Percentiles rank a stretch among this genome's conserved stretches.
phyloP scores from a whole-genome alignment of 202 grass and related monocot genomes.

The Setaria italica region DNA sequence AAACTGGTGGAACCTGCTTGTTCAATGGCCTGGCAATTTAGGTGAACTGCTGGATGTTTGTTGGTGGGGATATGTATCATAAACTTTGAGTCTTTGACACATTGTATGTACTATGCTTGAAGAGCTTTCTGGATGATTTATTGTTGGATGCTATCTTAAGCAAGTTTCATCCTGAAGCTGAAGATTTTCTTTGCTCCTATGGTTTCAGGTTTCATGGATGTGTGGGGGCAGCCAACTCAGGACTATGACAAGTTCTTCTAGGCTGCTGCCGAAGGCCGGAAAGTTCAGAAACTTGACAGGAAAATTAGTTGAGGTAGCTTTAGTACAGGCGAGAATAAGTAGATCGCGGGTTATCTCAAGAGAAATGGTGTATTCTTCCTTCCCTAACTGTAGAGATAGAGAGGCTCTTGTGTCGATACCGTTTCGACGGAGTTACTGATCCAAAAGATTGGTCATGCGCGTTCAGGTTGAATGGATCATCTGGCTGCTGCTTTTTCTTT shows the following conservation, averaged over 20 bases:
- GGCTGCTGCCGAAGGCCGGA: not conserved
- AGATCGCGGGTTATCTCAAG: constrained; percentile 29
- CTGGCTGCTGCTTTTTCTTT: not conserved
- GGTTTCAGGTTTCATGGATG: constrained; percentile 67
- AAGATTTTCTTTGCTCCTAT: constrained; percentile 10
- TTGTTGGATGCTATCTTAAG: constrained; percentile 6
- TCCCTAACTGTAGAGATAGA: constrained; percentile 39
- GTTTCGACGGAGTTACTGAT: constrained; percentile 39
- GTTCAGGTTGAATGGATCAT: not conserved
- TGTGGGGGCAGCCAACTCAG: constrained; percentile 73
- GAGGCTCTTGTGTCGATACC: constrained; percentile 42
- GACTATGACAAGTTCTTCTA: constrained; percentile 87
- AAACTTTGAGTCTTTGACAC: not conserved
- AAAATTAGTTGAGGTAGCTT: constrained; percentile 40
- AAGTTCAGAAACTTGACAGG: constrained; percentile 36
- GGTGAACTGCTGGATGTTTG: constrained; percentile 33
- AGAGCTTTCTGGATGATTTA: constrained; percentile 19
- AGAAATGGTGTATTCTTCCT: constrained; percentile 24
- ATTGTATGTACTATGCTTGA: not conserved
- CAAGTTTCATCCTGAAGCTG: not conserved
- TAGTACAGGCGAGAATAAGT: constrained; percentile 55
- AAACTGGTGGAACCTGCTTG: not conserved
- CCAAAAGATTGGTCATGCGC: not conserved
- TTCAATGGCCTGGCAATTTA: constrained; percentile 36
- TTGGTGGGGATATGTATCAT: not conserved